Conservation (phyloP, 371 early-diverging fungal species). For the Mortierella polycephala region DNA sequence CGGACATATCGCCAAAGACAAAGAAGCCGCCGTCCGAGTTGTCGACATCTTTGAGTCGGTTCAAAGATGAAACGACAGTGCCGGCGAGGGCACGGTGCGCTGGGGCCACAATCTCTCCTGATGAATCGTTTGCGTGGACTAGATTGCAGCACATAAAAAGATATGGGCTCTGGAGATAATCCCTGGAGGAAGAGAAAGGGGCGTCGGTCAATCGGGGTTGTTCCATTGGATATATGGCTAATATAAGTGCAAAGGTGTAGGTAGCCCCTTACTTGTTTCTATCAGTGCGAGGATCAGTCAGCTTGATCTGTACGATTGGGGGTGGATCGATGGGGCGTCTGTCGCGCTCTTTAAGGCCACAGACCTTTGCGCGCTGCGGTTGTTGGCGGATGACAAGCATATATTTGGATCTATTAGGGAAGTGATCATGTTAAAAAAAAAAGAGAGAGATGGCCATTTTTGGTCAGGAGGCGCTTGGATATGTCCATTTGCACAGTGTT, state of each 20-base stretch:
- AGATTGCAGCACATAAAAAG: slow-evolving; percentile 80
- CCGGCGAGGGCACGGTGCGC: slow-evolving; percentile 67
- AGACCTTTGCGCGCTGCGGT: slow-evolving; percentile 48
- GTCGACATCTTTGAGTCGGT: slow-evolving; percentile 87
- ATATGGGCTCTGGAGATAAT: slow-evolving; percentile 85
- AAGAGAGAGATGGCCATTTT: not conserved
- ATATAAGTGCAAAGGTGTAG: not conserved
- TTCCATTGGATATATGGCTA: not conserved
- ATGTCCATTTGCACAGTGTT: too few species aligned
- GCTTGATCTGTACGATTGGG: slow-evolving; percentile 85
- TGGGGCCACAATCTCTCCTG: slow-evolving; percentile 48
- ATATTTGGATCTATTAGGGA: slow-evolving; percentile 40
- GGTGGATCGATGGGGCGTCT: slow-evolving; percentile 96
- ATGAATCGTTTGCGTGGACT: slow-evolving; percentile 40
- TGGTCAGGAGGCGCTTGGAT: too few species aligned
- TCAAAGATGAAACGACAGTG: slow-evolving; percentile 90
- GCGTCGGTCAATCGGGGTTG: too few species aligned
- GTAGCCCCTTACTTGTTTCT: slow-evolving; percentile 31
- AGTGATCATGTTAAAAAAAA: too few species aligned
- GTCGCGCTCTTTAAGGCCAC: slow-evolving; percentile 64
- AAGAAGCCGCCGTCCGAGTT: slow-evolving; percentile 94
- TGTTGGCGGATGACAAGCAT: slow-evolving; percentile 49
- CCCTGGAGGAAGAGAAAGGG: slow-evolving; percentile 51
- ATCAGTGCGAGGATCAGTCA: slow-evolving; percentile 63
- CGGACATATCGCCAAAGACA: slow-evolving; percentile 95